Percentiles rank a stretch among this genome's conserved stretches.
These are phyloP conservation scores for Dactylonectria estremocensis DNA, from an alignment of 2,329 filamentous ascomycete species.

Conservation along the genomic window DNA sequence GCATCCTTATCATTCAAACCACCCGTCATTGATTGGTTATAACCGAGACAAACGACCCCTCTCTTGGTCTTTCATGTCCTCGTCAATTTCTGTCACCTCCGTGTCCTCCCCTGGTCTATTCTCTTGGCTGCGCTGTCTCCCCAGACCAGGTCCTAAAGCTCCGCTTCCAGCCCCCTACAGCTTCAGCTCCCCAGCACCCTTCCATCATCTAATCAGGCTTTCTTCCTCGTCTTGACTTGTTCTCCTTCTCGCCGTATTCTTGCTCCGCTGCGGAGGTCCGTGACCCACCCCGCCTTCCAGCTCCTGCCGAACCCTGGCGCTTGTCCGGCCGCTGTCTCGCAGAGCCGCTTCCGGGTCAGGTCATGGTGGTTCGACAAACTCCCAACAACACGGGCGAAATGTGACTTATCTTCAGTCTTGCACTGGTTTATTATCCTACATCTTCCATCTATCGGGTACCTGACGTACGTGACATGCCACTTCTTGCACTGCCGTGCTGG, in stretches of 20 bases:
- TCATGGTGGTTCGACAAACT: conserved; percentile 45
- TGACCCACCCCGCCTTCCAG: conserved; percentile 33
- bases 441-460: not conserved
- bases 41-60: not conserved
- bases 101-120: not conserved
- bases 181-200: not conserved
- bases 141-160: not conserved
- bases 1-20: conserved; percentile 6
- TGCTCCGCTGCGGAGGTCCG: conserved; percentile 10
- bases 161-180: not conserved
- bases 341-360: conserved; percentile 40
- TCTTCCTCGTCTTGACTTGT: not conserved
- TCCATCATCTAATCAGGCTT: too few relatives aligned
- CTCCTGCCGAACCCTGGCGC: conserved; percentile 24
- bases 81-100: not conserved
- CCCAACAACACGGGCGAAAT: conserved; percentile 26
- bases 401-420: not conserved
- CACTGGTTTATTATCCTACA: not conserved
- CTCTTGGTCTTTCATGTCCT: not conserved
- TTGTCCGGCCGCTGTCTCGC: conserved; percentile 6
- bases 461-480: not conserved
- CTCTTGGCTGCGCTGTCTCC: not conserved
- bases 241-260: not conserved
- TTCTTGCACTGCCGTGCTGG: not conserved
- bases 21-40: conserved; percentile 1